These are phyloP conservation scores for Blastomyces emzantsi DNA, from an alignment of 2,329 filamentous ascomycete genomes.

Conservation along the genomic window DNA sequence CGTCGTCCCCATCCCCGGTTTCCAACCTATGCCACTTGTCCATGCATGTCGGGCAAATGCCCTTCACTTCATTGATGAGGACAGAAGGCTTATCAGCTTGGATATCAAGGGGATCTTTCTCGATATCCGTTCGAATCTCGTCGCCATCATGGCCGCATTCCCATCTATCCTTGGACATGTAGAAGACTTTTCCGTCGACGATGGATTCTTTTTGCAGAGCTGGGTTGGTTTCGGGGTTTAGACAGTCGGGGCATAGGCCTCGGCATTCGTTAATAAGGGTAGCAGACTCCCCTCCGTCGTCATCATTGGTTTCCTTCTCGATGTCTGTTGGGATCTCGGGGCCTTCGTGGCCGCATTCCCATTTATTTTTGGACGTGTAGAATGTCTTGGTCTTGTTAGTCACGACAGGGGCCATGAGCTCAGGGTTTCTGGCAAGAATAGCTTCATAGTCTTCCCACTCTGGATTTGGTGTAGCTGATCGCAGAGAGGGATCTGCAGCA, in stretches of 20 bases:
- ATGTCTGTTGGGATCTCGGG: conserved; percentile 13
- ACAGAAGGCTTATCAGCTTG: background rate
- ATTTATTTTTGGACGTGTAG: conserved; percentile 17
- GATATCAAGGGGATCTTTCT: conserved; percentile 10
- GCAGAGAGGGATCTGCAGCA: conserved; percentile 15
- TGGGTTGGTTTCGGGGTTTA: background rate
- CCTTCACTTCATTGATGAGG: conserved; percentile 14
- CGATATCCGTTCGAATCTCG: conserved; percentile 14
- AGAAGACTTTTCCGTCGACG: conserved; percentile 11
- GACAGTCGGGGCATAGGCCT: background rate
- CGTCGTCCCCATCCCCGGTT: background rate
- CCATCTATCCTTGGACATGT: conserved; percentile 17
- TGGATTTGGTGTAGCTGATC: conserved; percentile 6
- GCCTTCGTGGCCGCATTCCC: conserved; percentile 18
- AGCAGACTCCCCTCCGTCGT: conserved; percentile 3
- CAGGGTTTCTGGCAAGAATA: conserved; percentile 16
- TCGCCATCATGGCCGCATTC: conserved; percentile 17
- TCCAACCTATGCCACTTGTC: conserved; percentile 17
- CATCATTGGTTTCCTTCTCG: conserved; percentile 11
- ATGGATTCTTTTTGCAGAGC: background rate
- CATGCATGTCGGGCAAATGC: conserved; percentile 16
- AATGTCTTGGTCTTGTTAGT: conserved; percentile 10
- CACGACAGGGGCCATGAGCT: conserved; percentile 14
- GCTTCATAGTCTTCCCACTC: conserved; percentile 18
- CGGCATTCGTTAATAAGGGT: conserved; percentile 14